Base-by-base conservation (phyloP, 176 grass and related monocot species). In the Raddia distichophylla region DNA sequence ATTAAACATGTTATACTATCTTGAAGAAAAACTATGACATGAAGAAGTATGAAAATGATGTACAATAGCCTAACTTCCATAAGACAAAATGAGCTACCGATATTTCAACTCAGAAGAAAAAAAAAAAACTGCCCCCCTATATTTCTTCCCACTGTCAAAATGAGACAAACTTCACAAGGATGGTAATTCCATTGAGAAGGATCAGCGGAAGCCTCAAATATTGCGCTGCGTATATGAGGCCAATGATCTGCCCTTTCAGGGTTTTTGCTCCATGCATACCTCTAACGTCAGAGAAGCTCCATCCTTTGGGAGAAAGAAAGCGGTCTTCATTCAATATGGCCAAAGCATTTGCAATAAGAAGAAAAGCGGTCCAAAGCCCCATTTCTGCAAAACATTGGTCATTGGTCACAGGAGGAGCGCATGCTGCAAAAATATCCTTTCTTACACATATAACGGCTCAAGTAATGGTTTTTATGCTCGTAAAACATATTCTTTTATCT, bases 241-340 rank as follows among this genome's bases (percentile, higher is more conserved):
- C 78, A 42, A 91, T 79, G 73, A 88, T 73, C 73, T 91, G 82
- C 17, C 90, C 82, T 79, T 88, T 91, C 35, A 91, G 52, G 57
- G 65, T 77, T 12, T 91, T 91, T 80, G 73, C 76, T 64, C 81
- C 67, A 3, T 86, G 61, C 10, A 55, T 77, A 34, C 20, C 74
- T 74, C 64, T 77, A 67, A 79, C 90, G 48, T 86, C 82, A 57
- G 90, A 79, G 82, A 88, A 91, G 65, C 82, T 91, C 90, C 90
- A 88, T 27, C 90, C 73, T 75, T 35, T 73, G 19, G 86, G 82
- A 78, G 78, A 62, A 64, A 91, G 73, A 78, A 88, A 88, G 7
- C 78, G 67, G 14, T 88, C 86, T 59, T 86, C 82, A 60, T 91
- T 88, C 15, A 92, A n/a, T 80, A 89, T 86, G 16, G 82, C 78